These are phyloP conservation scores for Capsicum chinense DNA, from an alignment of 257 asterid genomes.

Conservation along the genomic window DNA sequence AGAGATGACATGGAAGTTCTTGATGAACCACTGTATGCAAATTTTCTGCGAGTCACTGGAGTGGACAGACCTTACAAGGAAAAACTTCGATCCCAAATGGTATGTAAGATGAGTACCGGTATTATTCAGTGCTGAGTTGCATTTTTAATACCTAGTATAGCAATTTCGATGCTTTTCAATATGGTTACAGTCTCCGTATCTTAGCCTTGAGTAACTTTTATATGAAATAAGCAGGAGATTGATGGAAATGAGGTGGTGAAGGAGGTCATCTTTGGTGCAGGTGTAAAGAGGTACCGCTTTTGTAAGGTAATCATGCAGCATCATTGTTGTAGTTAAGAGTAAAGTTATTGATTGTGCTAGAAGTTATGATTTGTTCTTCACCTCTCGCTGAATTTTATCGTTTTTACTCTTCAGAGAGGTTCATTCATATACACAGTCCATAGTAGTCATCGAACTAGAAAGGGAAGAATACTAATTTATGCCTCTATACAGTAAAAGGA, in stretches of 20 bases:
- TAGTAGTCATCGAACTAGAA: neutral
- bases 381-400: neutral
- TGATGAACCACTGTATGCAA: slow-evolving; percentile 81
- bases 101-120: slow-evolving; percentile 35
- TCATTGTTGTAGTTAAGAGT: slow-evolving; percentile 15
- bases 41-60: slow-evolving; percentile 61
- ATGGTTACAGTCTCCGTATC: slow-evolving; percentile 5
- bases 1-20: slow-evolving; percentile 83
- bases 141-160: neutral
- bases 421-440: neutral
- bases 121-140: neutral
- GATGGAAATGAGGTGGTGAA: slow-evolving; percentile 78
- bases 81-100: slow-evolving; percentile 61
- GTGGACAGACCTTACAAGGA: slow-evolving; percentile 71
- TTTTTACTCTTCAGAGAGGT: neutral
- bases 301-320: slow-evolving; percentile 63
- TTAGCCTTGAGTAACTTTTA: neutral
- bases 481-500: neutral
- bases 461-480: neutral
- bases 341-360: neutral
- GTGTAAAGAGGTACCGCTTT: slow-evolving; percentile 70
- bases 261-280: slow-evolving; percentile 68
- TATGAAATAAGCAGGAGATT: slow-evolving; percentile 52
- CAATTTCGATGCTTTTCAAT: too few relatives aligned
- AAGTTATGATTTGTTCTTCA: neutral